Evolutionary conservation across 768 basidiomycete genomes (phyloP).

Genomic region (Mycena sanguinolenta): DNA sequence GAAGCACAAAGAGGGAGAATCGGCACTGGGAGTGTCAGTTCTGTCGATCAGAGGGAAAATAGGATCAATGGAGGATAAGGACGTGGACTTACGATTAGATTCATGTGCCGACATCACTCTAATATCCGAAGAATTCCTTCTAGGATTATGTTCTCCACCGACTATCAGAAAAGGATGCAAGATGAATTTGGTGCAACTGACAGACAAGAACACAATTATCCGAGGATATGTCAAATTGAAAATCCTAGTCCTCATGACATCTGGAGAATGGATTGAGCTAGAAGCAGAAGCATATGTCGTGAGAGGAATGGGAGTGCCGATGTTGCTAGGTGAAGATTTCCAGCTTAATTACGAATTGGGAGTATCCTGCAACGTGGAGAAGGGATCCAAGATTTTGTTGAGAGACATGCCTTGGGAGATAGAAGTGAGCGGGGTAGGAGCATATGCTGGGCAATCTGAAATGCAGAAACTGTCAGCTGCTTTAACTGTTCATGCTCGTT

Average conservation of each 20-base stretch:
- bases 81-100: conserved; percentile 7
- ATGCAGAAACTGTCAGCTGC: background rate
- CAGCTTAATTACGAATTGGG: background rate
- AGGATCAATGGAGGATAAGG: background rate
- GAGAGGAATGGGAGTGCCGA: background rate
- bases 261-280: background rate
- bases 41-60: background rate
- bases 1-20: no score
- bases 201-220: background rate
- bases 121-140: conserved; percentile 2
- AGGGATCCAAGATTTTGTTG: no score
- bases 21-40: background rate
- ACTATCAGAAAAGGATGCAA: background rate
- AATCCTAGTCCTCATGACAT: background rate
- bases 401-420: background rate
- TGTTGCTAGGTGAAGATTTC: background rate
- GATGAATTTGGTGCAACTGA: conserved; percentile 8
- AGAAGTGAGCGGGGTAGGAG: background rate
- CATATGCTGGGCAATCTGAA: background rate
- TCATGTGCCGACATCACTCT: background rate
- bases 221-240: background rate
- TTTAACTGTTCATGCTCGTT: background rate
- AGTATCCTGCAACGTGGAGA: background rate
- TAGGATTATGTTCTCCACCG: background rate
- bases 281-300: background rate